phyloP scores from a whole-genome alignment of 2,329 filamentous ascomycete genomes.

The Alternaria sp. region DNA sequence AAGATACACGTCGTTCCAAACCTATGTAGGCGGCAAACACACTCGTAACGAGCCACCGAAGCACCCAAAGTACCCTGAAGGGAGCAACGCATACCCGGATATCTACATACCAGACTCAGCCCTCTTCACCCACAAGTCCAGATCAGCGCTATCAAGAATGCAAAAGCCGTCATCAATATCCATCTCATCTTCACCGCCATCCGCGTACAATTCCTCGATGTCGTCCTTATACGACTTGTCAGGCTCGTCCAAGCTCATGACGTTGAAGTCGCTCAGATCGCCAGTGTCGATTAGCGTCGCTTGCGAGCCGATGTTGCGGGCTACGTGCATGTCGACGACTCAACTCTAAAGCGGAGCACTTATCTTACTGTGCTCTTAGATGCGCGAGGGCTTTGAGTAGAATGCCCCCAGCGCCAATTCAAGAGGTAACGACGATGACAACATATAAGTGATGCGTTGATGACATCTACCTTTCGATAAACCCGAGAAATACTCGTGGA shows the following conservation, averaged over 20 bases:
- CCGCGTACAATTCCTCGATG: background rate
- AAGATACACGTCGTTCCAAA: background rate
- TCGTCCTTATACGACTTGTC: background rate
- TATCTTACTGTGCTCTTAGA: too few species aligned
- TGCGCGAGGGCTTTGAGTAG: too few species aligned
- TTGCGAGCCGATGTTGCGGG: background rate
- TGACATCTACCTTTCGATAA: too few species aligned
- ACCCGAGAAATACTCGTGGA: too few species aligned
- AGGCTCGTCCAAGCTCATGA: background rate
- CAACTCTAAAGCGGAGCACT: too few species aligned
- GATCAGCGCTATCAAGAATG: background rate
- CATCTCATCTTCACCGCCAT: background rate
- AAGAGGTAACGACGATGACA: too few species aligned
- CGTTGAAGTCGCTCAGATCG: background rate
- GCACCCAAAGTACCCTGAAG: background rate
- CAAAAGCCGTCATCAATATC: background rate
- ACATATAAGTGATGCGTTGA: background rate
- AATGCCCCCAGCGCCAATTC: too few species aligned
- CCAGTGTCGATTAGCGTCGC: background rate
- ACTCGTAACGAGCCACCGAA: accelerated
- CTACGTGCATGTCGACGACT: too few species aligned
- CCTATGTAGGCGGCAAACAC: background rate
- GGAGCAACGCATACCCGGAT: background rate
- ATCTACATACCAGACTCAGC: background rate
- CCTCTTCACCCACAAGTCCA: background rate